Base-by-base conservation (phyloP, 306 rosid genomes). In the Quercus robur region DNA sequence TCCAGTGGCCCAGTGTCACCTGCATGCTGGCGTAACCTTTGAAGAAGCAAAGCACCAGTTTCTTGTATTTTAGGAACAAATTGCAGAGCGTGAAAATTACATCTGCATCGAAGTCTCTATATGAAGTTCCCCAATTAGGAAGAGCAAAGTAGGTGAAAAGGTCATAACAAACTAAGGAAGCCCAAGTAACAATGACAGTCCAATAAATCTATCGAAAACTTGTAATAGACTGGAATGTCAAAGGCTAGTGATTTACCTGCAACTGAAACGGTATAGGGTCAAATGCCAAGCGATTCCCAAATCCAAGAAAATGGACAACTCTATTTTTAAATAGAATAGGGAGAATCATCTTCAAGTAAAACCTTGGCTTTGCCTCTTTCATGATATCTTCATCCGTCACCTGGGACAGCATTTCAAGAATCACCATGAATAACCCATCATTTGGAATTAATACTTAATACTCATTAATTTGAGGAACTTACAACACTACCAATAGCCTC, bases 41-140 rank as follows among this genome's bases (percentile, higher is more conserved):
- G 92, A 77, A 95, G 93, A 85, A 95, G 92, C 84, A 91, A 83
- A 72, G 94, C 94, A 78, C 98, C 98, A 12, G 93, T 80, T 89
- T 91, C 88, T 95, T 93, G 99, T 80, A 95, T 91, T 89, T 85
- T 91, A 81, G 97, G 96, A 82, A 88, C 93, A 91, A 95, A 95
- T 85, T 86, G 94, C 85, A 95, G 87, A 73, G 98, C 97, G 54
- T 93, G 92, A 84, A 95, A 95, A 86, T 95, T 95, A 86, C 99
- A 95, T 88, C 98, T 93, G 99, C 99, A 95, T 76, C 99, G 97
- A 89, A 95, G 97, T 87, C 97, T 93, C 98, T 95, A 90, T 83
- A 95, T 95, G 97, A 91, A 87, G 80, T 89, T 84, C 81, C 90
- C 89, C 80, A 90, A 93, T 93, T 87, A 95, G 99, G 91, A 89